Percentiles rank a stretch among this genome's conserved stretches.
Conservation (phyloP, 75 land plant species). For the Cunninghamia lanceolata region DNA sequence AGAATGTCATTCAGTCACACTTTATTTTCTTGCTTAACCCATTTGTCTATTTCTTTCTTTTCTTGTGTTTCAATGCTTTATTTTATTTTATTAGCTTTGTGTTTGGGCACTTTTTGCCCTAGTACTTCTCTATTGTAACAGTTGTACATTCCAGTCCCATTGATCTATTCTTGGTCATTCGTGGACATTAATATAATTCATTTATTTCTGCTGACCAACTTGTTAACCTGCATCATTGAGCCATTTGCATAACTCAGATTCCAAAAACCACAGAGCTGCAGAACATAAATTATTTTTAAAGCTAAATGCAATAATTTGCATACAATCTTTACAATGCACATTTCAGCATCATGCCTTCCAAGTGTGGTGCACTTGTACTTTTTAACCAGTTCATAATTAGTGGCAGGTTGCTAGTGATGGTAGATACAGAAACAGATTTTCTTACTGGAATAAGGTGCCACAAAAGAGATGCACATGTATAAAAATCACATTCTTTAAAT, state of each 20-base stretch:
- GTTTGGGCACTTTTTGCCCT: too few relatives aligned
- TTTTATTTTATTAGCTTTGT: too few relatives aligned
- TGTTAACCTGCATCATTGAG: not conserved
- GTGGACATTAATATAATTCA: too few relatives aligned
- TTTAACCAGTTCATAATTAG: not conserved
- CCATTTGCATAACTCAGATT: not conserved
- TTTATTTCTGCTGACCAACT: not conserved
- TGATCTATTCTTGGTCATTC: too few relatives aligned
- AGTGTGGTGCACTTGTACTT: not conserved
- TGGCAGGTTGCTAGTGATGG: not conserved
- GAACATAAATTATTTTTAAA: not conserved
- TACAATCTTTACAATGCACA: not conserved
- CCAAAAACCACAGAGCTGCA: not conserved
- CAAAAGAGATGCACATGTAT: not conserved
- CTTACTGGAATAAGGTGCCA: not conserved
- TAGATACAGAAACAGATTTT: not conserved
- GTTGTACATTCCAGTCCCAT: too few relatives aligned
- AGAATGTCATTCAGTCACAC: not conserved
- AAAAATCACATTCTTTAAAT: not conserved
- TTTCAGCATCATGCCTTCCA: not conserved
- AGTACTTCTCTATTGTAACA: too few relatives aligned
- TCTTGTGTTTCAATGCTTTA: too few relatives aligned
- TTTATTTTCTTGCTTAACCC: too few relatives aligned
- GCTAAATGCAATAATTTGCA: not conserved
- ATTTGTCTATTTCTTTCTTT: too few relatives aligned